A percentile compares a stretch with the other conserved stretches of the same genome.
Conservation (phyloP, 2,329 filamentous ascomycete species). For the Fusarium brachygibbosum region DNA sequence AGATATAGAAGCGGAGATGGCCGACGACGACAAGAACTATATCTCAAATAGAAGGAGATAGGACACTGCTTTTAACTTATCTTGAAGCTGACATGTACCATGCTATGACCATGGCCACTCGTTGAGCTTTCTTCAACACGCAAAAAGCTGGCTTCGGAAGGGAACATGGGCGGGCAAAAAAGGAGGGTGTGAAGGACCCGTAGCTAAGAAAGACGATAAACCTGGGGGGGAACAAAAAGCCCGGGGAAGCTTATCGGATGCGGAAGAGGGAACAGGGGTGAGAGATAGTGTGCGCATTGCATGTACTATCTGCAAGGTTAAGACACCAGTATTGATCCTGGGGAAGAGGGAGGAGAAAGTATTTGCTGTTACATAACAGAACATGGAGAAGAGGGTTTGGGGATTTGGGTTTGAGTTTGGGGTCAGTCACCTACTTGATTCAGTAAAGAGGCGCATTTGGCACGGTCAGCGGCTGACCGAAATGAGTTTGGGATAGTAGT, state of each 20-base stretch:
- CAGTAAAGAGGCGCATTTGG: constrained; percentile 1
- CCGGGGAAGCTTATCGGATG: constrained; percentile 26
- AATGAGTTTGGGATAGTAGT: not conserved
- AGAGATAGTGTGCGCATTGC: constrained; percentile 3
- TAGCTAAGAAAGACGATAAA: constrained; percentile 15
- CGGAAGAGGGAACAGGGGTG: not conserved
- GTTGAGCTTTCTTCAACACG: not conserved
- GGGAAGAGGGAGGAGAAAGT: not conserved
- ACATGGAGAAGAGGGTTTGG: constrained; percentile 4
- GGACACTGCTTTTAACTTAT: constrained; percentile 8
- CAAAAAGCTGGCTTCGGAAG: no score
- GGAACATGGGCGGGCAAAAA: not conserved
- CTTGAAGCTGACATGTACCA: constrained; percentile 11
- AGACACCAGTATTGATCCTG: not conserved
- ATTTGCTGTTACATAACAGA: constrained; percentile 22
- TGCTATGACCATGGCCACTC: not conserved
- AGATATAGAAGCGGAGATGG: constrained; percentile 30
- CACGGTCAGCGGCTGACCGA: not conserved
- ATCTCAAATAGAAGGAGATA: constrained; percentile 31
- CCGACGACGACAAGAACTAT: constrained; percentile 20
- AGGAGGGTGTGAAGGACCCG: constrained; percentile 24
- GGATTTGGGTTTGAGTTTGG: not conserved
- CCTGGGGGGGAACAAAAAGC: constrained; percentile 9
- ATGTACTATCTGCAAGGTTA: not conserved
- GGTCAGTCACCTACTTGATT: constrained; percentile 12